Evolutionary conservation across 345 rosid genomes (phyloP), one percentile per base, ranked within the genome.

Genomic region (Gossypium mustelinum): DNA sequence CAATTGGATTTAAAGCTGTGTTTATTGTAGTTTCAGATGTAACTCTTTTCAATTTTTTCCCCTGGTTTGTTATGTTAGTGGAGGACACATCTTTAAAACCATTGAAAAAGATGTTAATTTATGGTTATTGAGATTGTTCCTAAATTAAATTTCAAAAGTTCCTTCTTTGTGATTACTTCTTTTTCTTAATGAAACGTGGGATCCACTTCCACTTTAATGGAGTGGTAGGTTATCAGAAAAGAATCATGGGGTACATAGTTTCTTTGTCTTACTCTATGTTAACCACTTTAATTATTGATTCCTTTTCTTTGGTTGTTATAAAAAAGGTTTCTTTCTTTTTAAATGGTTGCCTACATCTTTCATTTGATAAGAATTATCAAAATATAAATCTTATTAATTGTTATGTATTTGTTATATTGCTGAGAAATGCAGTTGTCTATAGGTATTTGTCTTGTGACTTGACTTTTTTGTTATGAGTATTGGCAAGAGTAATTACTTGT

Each of bases 71-170:
- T 50, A 24, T 70, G 58, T 24, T 64, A 66, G 76, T 82, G 72
- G 80, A 66, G 70, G 60, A 24, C 78, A 68, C 24, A 76, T 76
- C 80, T 64, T 47, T 27, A 29, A 67, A 62, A 34, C 51, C 44
- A 72, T 8, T 18, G 67, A 72, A 44, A 55, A 58, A 34, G 65
- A 72, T 44, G 34, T 44, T 43, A 50, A 9, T 72, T 72, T 52
- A 12, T 43, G 66, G 51, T 18, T 73, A 0, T 48, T 25, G 16
- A 47, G 74, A 16, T 74, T 55, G 67, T 45, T 43, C 39, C 67
- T 66, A 20, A 50, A 13, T 72, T 72, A 14, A 58, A 72, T 44
- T 52, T 44, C 24, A 22, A 59, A 72, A 72, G 67, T 58, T 45
- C 24, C 54, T 9, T 72, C 13, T 55, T 47, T 34, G 34, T 11